Base-by-base conservation (phyloP, 2,329 filamentous ascomycete species). In the Westerdykella aurantiaca region DNA sequence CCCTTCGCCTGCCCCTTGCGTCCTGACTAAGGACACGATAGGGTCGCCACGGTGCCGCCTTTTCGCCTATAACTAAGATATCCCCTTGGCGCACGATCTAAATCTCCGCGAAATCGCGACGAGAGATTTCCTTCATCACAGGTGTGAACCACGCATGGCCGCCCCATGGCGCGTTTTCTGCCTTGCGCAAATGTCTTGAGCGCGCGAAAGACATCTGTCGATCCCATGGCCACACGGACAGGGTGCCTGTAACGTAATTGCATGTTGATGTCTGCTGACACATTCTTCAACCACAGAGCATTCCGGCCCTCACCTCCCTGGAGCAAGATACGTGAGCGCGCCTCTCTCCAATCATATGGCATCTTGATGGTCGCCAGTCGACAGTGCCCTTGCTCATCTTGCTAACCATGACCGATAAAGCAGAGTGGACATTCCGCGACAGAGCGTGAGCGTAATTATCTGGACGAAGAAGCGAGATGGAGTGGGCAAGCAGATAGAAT, bases 341-440 rank as follows among this genome's bases (percentile, higher is more conserved):
- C 35, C 16, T 43, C 42, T 52, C 56, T 57, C 60, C 62, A 66
- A 63, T 64, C 59, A 62, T 50, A 57, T 61, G 54, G 60, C 49
- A 47, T 46, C 53, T 47, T 55, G 56, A 55, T 48, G 52, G 46
- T 57, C 48, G 57, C 59, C 57, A 60, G 47, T 58, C 53, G 55
- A 51, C 51, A 46, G 52, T 58, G 54, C 61, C 62, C 61, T 67
- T 67, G 60, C 61, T 65, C 57, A 50, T 52, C 47, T 58, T 62
- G 57, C 63, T 67, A 63, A 68, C 57, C 52, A 57, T 48, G 42
- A 49, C 51, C 37, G 41, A 53, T 49, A 42, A 39, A 57, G 53
- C 50, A 51, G 49, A 21, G 18, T 21, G 18, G 55, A 50, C 56
- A 65, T 63, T 62, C 55, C 56, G 49, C 44, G 31, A 54, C 54